phyloP scores from a whole-genome alignment of 805 yeast genomes.

The Candida bentonensis region DNA sequence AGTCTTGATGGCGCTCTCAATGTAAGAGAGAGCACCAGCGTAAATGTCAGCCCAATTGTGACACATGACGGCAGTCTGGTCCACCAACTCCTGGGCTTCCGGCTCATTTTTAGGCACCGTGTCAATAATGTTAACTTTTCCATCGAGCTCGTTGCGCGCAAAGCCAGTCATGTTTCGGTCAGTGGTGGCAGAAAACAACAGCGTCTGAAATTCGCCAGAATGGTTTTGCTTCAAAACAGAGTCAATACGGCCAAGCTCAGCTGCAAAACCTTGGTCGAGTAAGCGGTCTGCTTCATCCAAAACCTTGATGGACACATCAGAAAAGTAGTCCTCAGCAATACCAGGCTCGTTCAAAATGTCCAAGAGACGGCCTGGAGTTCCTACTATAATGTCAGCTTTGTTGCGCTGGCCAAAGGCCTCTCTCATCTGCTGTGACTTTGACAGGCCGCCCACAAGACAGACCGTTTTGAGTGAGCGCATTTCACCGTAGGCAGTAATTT shows the following conservation, averaged over 20 bases:
- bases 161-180: constrained; percentile 51
- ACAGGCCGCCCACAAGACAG: constrained; percentile 57
- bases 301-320: constrained; percentile 45
- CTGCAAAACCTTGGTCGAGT: constrained; percentile 67
- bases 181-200: constrained; percentile 82
- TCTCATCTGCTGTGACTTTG: constrained; percentile 25
- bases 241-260: constrained; percentile 34
- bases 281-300: constrained; percentile 89
- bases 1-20: constrained; percentile 24
- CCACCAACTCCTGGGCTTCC: constrained; percentile 65
- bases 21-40: constrained; percentile 36
- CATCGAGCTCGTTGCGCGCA: constrained; percentile 36
- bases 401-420: constrained; percentile 19
- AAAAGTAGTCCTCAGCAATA: constrained; percentile 32
- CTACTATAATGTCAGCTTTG: constrained; percentile 54
- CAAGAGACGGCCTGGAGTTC: constrained; percentile 77
- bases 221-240: constrained; percentile 26
- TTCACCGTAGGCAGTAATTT: constrained; percentile 26
- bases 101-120: constrained; percentile 63
- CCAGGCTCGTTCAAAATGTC: constrained; percentile 41
- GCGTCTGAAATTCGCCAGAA: constrained; percentile 35
- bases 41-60: constrained; percentile 42
- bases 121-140: constrained; percentile 34
- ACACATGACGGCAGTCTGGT: constrained; percentile 49
- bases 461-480: constrained; percentile 25